Evolutionary conservation across 192 early-diverging fungal genomes (phyloP).

Genomic region (Neocallimastix lanati): DNA sequence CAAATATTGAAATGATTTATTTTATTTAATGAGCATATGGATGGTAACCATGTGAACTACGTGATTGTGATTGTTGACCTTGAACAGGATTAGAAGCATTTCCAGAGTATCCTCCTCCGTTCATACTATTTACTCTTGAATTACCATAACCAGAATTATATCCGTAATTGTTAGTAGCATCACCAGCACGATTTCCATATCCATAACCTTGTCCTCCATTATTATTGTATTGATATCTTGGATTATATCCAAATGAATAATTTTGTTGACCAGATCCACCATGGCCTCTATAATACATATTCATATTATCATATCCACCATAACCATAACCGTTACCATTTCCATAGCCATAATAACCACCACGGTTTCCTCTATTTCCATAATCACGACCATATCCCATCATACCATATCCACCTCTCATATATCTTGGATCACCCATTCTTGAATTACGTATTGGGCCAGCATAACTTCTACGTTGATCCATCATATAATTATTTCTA

Average conservation of each 20-base stretch:
- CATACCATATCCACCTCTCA: slow-evolving; percentile 10
- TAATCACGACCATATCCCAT: slow-evolving; percentile 15
- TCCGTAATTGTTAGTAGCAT: background rate
- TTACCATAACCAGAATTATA: background rate
- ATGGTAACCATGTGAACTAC: background rate
- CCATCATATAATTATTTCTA: slow-evolving; percentile 8
- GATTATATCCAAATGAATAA: background rate
- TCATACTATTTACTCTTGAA: background rate
- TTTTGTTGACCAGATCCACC: background rate
- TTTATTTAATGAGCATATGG: background rate
- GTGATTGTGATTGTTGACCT: background rate
- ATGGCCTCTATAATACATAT: background rate
- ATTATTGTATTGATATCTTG: background rate
- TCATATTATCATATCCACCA: slow-evolving; percentile 12
- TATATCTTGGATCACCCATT: slow-evolving; percentile 4
- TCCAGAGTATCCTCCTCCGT: background rate
- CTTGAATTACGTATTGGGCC: background rate
- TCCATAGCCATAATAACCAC: slow-evolving; percentile 10
- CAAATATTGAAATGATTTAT: too few relatives aligned
- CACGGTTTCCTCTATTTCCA: slow-evolving; percentile 9
- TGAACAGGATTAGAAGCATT: background rate
- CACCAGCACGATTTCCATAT: background rate
- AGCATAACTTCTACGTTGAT: slow-evolving; percentile 1
- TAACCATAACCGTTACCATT: slow-evolving; percentile 14
- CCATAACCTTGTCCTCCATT: background rate